phyloP scores from a whole-genome alignment of 768 basidiomycete species.

The Collybiopsis confluens region DNA sequence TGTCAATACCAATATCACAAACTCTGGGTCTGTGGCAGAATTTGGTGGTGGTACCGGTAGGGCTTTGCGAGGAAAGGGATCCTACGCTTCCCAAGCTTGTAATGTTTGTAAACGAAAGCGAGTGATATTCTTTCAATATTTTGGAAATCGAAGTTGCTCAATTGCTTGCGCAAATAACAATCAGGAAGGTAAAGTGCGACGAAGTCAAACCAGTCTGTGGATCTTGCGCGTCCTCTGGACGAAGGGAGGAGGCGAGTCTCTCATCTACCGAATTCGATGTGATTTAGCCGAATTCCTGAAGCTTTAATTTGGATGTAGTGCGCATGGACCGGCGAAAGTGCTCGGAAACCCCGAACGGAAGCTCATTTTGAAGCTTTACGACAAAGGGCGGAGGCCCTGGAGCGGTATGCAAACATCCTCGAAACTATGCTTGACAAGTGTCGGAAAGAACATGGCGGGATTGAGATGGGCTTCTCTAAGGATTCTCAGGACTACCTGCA shows the following conservation, averaged over 20 bases:
- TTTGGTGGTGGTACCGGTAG: too few relatives aligned
- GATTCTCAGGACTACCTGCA: constrained; percentile 27
- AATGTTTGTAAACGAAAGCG: constrained; percentile 38
- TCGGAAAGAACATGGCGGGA: constrained; percentile 30
- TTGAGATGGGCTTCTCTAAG: constrained; percentile 14
- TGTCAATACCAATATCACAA: too few relatives aligned
- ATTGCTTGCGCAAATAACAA: too few relatives aligned
- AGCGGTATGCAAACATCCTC: constrained; percentile 35
- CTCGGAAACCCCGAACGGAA: constrained; percentile 39
- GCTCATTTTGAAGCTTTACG: constrained; percentile 42
- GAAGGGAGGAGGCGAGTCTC: constrained; percentile 32
- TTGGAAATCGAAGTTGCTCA: constrained; percentile 1
- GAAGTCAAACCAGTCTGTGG: constrained; percentile 40
- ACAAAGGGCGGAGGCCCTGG: constrained; percentile 34
- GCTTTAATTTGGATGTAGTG: constrained; percentile 26
- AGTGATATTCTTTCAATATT: constrained; percentile 9
- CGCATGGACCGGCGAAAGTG: constrained; percentile 37
- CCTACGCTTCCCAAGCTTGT: constrained; percentile 34
- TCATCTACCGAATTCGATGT: neutral
- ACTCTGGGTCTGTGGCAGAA: too few relatives aligned
- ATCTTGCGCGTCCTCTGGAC: constrained; percentile 33
- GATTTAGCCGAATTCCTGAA: neutral
- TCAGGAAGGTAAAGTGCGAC: constrained; percentile 44
- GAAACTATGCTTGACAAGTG: constrained; percentile 39
- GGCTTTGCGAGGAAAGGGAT: constrained; percentile 23